A percentile compares a stretch with the other conserved stretches of the same genome.
These are phyloP conservation scores for Posidonia oceanica DNA, from an alignment of 116 monocot species.

Conservation along the genomic window DNA sequence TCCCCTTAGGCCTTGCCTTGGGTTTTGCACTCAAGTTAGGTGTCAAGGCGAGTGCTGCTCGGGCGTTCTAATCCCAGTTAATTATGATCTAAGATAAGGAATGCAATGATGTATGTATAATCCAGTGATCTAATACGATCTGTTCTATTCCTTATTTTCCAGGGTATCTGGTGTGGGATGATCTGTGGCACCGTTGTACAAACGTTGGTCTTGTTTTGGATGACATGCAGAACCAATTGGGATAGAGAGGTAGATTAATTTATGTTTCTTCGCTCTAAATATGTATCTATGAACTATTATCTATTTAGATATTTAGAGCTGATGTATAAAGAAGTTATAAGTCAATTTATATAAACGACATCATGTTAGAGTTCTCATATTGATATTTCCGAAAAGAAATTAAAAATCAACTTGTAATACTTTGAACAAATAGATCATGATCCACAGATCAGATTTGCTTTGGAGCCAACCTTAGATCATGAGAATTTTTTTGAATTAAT, in stretches of 20 bases:
- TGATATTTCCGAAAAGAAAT: no score
- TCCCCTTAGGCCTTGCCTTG: constrained; percentile 33
- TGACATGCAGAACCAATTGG: constrained; percentile 14
- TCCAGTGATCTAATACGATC: no score
- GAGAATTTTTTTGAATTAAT: no score
- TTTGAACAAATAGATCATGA: no score
- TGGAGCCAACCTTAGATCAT: no score
- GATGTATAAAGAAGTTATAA: no score
- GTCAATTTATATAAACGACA: no score
- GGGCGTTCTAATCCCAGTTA: constrained; percentile 5
- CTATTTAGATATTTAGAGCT: no score
- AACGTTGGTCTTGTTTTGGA: constrained; percentile 9
- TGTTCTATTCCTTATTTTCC: neutral
- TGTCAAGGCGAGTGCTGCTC: constrained; percentile 25
- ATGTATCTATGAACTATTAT: neutral
- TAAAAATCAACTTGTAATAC: no score
- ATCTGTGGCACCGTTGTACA: constrained; percentile 7
- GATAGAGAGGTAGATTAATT: neutral
- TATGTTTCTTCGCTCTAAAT: neutral
- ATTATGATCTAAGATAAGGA: neutral
- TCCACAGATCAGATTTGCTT: no score
- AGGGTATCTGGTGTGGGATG: constrained; percentile 15
- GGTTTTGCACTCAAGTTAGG: constrained; percentile 47
- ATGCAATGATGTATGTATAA: no score
- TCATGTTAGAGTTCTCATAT: no score